phyloP scores from a whole-genome alignment of 2,329 filamentous ascomycete species.

The Botrytis squamosa region DNA sequence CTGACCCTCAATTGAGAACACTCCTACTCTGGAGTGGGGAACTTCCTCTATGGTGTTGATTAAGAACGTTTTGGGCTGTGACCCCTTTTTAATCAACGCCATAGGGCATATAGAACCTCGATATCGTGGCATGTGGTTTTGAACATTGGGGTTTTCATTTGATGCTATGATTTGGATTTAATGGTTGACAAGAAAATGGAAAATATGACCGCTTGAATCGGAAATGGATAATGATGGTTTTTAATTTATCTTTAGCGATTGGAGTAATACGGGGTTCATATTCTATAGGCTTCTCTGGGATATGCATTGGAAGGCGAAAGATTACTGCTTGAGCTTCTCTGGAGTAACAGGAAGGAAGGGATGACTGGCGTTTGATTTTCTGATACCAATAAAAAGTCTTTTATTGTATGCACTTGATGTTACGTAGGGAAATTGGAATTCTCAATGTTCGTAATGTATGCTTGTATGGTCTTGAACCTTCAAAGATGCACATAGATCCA shows the following conservation, averaged over 20 bases:
- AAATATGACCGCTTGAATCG: neutral
- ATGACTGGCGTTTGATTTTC: neutral
- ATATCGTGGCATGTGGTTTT: constrained; percentile 1
- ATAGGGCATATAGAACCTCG: constrained; percentile 14
- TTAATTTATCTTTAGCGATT: neutral
- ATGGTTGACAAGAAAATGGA: neutral
- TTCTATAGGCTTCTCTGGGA: neutral
- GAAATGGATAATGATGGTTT: constrained; percentile 6
- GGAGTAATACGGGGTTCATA: neutral
- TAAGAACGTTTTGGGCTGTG: neutral
- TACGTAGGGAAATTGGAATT: neutral
- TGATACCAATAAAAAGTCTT: neutral
- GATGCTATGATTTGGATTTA: neutral
- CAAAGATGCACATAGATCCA: neutral
- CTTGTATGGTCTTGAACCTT: neutral
- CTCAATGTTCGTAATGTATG: neutral
- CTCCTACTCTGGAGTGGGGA: constrained; percentile 7
- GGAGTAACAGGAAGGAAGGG: neutral
- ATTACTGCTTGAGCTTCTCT: neutral
- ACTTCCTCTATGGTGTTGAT: constrained; percentile 7
- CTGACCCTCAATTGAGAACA: neutral
- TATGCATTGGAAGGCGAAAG: neutral
- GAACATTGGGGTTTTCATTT: neutral
- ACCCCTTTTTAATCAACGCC: constrained; percentile 3
- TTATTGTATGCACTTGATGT: neutral